Base-by-base conservation (phyloP, 1,139 yeast species). In the Eremothecium gossypii region DNA sequence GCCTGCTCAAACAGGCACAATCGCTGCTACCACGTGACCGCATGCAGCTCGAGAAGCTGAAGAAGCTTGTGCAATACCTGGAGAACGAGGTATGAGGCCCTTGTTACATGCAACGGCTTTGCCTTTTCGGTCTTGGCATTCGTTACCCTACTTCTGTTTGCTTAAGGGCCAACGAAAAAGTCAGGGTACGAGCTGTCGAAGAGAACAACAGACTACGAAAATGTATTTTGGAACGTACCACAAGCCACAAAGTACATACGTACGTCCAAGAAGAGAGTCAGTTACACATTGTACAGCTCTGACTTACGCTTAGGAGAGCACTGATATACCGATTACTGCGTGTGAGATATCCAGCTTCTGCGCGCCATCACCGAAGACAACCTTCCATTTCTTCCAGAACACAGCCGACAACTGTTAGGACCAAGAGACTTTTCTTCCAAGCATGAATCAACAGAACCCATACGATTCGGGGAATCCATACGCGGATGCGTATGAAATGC, bases 401-500 rank as follows among this genome's bases (percentile, higher is more conserved):
- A 17, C 23, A 17, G 23, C 23, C 23, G 23, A 17, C 23, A 3
- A 17, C 23, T 17, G 23, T 17, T 17, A 17, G 23, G 6, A 17
- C 23, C 6, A 17, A 17, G 23, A 17, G 23, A 17, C 23, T 17
- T 17, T 17, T 6, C 23, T 17, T 17, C 5, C 6, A 5, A 32
- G 12, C 20, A 49, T 49, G 52, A 50, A 50, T 31, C 42, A 49
- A 41, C 40, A 43, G 30, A 49, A 49, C 27, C 52, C 52, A 7
- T 49, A 49, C 33, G 44, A 43, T 14, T 44, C 37, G 33, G 42
- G 39, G 33, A 47, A 47, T 31, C 49, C 49, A 31, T 45, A 45
- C 32, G 41, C 50, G 14, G 49, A 48, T 38, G 44, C 40, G 29
- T 45, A 49, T 32, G 48, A 45, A 23, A 45, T 43, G 47, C 44